A percentile compares a stretch with the other conserved stretches of the same genome.
These are phyloP conservation scores for Thelonectria discophora DNA, from an alignment of 2,329 filamentous ascomycete species.

Conservation along the genomic window DNA sequence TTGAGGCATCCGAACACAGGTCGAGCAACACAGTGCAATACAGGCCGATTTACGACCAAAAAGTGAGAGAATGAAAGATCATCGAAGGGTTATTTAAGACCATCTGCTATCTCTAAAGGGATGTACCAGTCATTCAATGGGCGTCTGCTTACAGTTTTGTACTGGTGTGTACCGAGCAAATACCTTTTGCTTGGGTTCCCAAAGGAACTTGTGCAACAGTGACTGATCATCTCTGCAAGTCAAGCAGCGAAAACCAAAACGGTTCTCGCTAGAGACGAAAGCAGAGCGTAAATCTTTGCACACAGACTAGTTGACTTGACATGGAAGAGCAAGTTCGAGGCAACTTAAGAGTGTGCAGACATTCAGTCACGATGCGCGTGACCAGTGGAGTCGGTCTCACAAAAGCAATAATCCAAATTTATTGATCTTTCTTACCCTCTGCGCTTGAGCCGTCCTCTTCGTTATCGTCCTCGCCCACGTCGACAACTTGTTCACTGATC, in stretches of 20 bases:
- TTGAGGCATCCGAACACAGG: slow-evolving; percentile 33
- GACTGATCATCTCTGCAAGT: slow-evolving; percentile 46
- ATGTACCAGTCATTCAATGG: slow-evolving; percentile 45
- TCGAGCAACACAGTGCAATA: background rate
- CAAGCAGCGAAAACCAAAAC: slow-evolving; percentile 58
- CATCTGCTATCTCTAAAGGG: background rate
- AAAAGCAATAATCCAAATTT: slow-evolving; percentile 30
- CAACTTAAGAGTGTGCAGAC: slow-evolving; percentile 97
- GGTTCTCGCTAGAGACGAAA: slow-evolving; percentile 53
- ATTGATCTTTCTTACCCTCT: slow-evolving; percentile 47
- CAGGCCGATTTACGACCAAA: too few relatives aligned
- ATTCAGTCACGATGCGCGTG: slow-evolving; percentile 19
- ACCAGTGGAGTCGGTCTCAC: slow-evolving; percentile 1
- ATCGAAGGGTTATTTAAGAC: too few relatives aligned
- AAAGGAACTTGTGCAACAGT: slow-evolving; percentile 41
- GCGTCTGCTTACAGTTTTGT: slow-evolving; percentile 42
- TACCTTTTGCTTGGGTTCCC: slow-evolving; percentile 45
- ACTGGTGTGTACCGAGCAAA: slow-evolving; percentile 48
- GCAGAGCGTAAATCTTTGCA: slow-evolving; percentile 78
- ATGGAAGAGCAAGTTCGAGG: slow-evolving; percentile 77
- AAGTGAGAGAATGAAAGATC: too few relatives aligned
- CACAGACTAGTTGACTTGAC: slow-evolving; percentile 96
- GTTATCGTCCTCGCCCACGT: slow-evolving; percentile 72
- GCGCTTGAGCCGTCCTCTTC: slow-evolving; percentile 55
- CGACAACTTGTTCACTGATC: slow-evolving; percentile 82